Conservation (phyloP, 2,329 filamentous ascomycete species). For the Alternaria rosae region DNA sequence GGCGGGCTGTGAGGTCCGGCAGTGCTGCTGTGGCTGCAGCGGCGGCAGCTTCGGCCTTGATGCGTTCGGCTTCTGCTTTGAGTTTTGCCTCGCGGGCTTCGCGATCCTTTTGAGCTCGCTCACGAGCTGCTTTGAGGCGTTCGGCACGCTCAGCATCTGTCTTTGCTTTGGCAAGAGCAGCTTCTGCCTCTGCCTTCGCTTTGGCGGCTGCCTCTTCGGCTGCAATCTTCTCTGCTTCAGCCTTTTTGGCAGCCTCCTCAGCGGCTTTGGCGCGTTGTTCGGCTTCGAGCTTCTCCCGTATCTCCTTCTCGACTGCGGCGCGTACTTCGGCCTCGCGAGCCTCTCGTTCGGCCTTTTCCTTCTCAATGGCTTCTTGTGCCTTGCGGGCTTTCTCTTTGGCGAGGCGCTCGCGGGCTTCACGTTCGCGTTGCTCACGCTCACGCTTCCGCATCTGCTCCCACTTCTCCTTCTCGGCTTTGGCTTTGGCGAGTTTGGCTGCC, state of each 20-base stretch:
- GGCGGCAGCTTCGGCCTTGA: slow-evolving; percentile 26
- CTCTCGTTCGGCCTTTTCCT: slow-evolving; percentile 49
- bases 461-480: slow-evolving; percentile 59
- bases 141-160: slow-evolving; percentile 40
- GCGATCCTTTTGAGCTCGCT: slow-evolving; percentile 49
- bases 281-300: slow-evolving; percentile 51
- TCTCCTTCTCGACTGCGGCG: slow-evolving; percentile 52
- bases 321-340: slow-evolving; percentile 47
- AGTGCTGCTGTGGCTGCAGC: slow-evolving; percentile 31
- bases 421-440: slow-evolving; percentile 58
- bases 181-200: slow-evolving; percentile 40
- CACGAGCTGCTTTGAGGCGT: slow-evolving; percentile 47
- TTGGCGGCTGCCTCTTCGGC: slow-evolving; percentile 40
- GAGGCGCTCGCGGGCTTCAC: slow-evolving; percentile 56
- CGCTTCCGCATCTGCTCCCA: slow-evolving; percentile 59
- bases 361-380: slow-evolving; percentile 52
- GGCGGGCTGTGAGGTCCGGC: slow-evolving; percentile 34
- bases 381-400: slow-evolving; percentile 51
- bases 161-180: slow-evolving; percentile 44
- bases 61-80: slow-evolving; percentile 46
- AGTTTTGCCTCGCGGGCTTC: slow-evolving; percentile 48
- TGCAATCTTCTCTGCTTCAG: slow-evolving; percentile 47
- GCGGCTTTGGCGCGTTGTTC: slow-evolving; percentile 49
- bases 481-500: slow-evolving; percentile 54
- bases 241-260: slow-evolving; percentile 48